Base-by-base conservation (phyloP, 73 alveolate species). In the Paraurostyla sp. region DNA sequence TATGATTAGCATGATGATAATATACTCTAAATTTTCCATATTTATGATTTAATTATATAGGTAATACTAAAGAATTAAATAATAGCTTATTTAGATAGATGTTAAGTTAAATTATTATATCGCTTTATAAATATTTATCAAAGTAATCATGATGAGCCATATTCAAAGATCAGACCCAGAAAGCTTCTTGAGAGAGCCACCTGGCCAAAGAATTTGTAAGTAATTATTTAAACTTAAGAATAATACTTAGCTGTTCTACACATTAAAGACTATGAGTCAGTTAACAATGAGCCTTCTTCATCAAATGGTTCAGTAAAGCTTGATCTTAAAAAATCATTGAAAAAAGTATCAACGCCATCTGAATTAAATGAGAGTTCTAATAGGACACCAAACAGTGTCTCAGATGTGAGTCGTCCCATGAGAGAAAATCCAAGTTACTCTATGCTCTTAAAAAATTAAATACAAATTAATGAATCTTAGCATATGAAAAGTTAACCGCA, bases 21-120 rank as follows among this genome's bases (percentile, higher is more conserved):
- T 27, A 30, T 40, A 65, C 82, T 65, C 82, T 65, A 65, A 58
- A 58, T 65, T 65, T 65, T 65, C 82, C 82, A 65, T 65, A 33
- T 65, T 65, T 65, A 49, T 20, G 15, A 54, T 9, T 54, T 20
- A 54, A 35, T 54, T 54, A 16, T 59, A 65, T 65, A 65, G 35
- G 32, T 65, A 65, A 38, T 65, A 65, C 60, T 40, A 40, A 65
- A 18, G 57, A 18, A 13, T 45, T 45, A 13, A 18, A n/a, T n/a
- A n/a, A n/a, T n/a, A n/a, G n/a, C n/a, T n/a, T n/a, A n/a, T n/a
- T n/a, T n/a, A n/a, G n/a, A n/a, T n/a, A 18, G 57, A 18, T 45
- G 11, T 45, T 45, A 18, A 52, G 23, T 13, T 25, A 52, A 13
- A 18, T 13, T 18, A 52, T 52, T 18, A 52, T 52, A 52, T 52